Evolutionary conservation across 176 grass and related monocot genomes (phyloP).

Genomic region (Tuctoria greenei): DNA sequence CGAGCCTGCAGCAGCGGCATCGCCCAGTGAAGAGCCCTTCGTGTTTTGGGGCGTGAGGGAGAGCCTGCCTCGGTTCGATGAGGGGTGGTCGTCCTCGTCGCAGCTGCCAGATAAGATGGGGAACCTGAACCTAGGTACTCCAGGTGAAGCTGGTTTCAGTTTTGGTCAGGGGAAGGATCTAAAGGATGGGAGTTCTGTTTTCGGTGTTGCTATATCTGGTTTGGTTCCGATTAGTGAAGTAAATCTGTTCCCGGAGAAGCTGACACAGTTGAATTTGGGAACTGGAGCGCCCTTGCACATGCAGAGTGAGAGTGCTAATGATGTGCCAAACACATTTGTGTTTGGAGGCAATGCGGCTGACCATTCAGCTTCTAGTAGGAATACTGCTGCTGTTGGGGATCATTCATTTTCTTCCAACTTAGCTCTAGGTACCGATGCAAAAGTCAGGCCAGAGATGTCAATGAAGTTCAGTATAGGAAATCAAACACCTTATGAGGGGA

Average conservation of each 20-base stretch:
- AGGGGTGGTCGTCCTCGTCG: constrained; percentile 19
- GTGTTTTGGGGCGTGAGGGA: constrained; percentile 47
- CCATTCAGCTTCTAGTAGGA: constrained; percentile 25
- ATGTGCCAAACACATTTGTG: constrained; percentile 37
- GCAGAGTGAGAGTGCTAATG: constrained; percentile 14
- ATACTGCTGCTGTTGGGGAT: background rate
- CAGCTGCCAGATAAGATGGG: constrained; percentile 49
- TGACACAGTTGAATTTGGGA: constrained; percentile 57
- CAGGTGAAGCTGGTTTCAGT: background rate
- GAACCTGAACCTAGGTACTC: constrained; percentile 54
- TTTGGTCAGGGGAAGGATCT: constrained; percentile 16
- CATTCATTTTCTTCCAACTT: constrained; percentile 5
- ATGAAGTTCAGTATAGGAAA: constrained; percentile 8
- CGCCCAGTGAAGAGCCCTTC: constrained; percentile 31
- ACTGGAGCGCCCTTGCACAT: constrained; percentile 17
- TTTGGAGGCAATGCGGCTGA: constrained; percentile 50
- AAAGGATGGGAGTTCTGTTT: constrained; percentile 12
- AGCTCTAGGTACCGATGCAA: background rate
- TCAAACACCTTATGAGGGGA: background rate
- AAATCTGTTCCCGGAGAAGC: constrained; percentile 48
- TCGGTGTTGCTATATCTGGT: constrained; percentile 29
- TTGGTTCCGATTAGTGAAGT: constrained; percentile 9
- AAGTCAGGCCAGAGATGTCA: constrained; percentile 12
- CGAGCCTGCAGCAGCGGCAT: background rate
- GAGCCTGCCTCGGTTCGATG: constrained; percentile 42